Base-by-base conservation (phyloP, 2,329 filamentous ascomycete species). In the Coniochaeta pulveracea region DNA sequence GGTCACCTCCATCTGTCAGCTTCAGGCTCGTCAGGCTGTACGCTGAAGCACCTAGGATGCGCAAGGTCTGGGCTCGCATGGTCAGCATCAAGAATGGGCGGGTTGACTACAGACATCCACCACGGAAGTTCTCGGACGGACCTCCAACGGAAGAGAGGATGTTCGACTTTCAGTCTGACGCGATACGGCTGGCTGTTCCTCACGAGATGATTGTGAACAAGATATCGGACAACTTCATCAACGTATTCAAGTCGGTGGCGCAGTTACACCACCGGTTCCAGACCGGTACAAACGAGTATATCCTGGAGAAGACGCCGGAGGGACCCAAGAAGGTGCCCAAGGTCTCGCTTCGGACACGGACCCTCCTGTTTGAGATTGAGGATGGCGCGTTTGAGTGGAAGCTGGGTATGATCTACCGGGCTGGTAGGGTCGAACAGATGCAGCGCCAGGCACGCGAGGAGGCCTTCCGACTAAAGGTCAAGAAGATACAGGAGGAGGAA, bases 311-410 rank as follows among this genome's bases (percentile, higher is more conserved):
- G 56, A 70, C 72, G 8, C 85, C 91, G 0, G 85, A 94, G 55
- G 79, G 71, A 0, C 85, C 93, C 1, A 96, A 93, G 52, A 65
- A 74, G 28, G 77, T 98, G 0, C 91, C 91, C 2, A 89, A 84
- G 49, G 64, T 98, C 15, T 89, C 86, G 0, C 44, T 98, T 8
- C 76, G 86, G 33, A 81, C 80, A 35, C 82, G 83, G 46, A 83
- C 82, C 5, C 66, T 98, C 16, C 60, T 94, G 3, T 89, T 98
- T 38, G 89, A 96, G 49, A 66, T 98, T 22, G 91, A 98, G 57
- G 91, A 98, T 52, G 89, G 91, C 32, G 80, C 85, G 0, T 98
- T 98, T 48, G 91, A 98, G 54, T 98, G 88, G 84, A 96, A 95
- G 52, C 64, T 98, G 8, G 85, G 88, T 11, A 78, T 86, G 49